Evolutionary conservation across 768 basidiomycete genomes (phyloP).

Genomic region (Kwoniella sp.): DNA sequence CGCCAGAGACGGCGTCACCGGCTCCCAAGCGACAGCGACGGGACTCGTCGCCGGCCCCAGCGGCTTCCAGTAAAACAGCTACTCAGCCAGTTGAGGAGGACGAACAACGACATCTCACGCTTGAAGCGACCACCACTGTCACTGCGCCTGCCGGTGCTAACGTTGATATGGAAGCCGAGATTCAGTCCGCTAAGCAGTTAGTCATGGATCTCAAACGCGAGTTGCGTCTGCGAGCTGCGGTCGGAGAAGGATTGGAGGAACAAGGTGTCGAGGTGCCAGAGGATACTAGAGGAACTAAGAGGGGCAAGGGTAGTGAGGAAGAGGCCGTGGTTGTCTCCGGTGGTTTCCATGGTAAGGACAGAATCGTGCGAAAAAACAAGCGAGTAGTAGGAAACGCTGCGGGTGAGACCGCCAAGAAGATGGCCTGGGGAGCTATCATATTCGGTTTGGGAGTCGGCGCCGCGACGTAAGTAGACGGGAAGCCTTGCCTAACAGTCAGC

Average conservation of each 20-base stretch:
- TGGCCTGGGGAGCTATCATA: slow-evolving; percentile 77
- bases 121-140: slow-evolving; percentile 51
- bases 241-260: slow-evolving; percentile 34
- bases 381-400: slow-evolving; percentile 55
- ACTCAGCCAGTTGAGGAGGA: slow-evolving; percentile 1
- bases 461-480: slow-evolving; percentile 49
- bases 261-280: slow-evolving; percentile 27
- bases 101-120: slow-evolving; percentile 23
- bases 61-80: slow-evolving; percentile 57
- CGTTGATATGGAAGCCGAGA: slow-evolving; percentile 65
- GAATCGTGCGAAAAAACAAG: slow-evolving; percentile 62
- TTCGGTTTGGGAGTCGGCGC: slow-evolving; percentile 80
- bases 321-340: slow-evolving; percentile 50
- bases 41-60: slow-evolving; percentile 48
- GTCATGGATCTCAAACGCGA: slow-evolving; percentile 68
- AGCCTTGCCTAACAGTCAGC: neutral
- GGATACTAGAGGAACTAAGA: slow-evolving; percentile 51
- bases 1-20: slow-evolving; percentile 41
- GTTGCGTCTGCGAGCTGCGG: slow-evolving; percentile 50
- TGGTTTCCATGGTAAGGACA: slow-evolving; percentile 47
- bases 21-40: slow-evolving; percentile 51
- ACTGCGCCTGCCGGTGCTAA: slow-evolving; percentile 48
- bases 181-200: slow-evolving; percentile 71
- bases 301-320: slow-evolving; percentile 59
- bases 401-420: slow-evolving; percentile 66